These are phyloP conservation scores for Rhodotorula kratochvilovae DNA, from an alignment of 768 basidiomycete genomes.

Conservation along the genomic window DNA sequence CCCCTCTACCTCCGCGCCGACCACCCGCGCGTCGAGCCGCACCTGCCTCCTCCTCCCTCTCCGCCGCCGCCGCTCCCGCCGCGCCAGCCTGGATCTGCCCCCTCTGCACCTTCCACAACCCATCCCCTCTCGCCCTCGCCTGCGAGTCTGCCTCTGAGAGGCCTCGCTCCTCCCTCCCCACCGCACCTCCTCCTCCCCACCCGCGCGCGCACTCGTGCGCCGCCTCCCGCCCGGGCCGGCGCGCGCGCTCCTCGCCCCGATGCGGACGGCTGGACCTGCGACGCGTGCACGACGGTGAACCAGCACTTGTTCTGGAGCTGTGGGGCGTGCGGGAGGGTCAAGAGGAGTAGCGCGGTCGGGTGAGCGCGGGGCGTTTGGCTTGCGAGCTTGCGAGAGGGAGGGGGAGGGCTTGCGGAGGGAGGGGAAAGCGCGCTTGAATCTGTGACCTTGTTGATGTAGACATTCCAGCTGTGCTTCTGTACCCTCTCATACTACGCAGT, in stretches of 20 bases:
- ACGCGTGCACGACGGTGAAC: slow-evolving; percentile 19
- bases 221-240: too few relatives aligned
- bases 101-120: slow-evolving; percentile 39
- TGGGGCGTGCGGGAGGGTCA: slow-evolving; percentile 26
- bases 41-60: background rate
- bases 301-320: slow-evolving; percentile 30
- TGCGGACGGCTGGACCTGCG: slow-evolving; percentile 32
- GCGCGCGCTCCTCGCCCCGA: too few relatives aligned
- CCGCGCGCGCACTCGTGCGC: too few relatives aligned
- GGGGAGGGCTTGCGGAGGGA: too few relatives aligned
- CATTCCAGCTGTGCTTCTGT: too few relatives aligned
- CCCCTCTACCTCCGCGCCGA: too few relatives aligned
- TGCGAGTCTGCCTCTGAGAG: slow-evolving; percentile 37
- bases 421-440: too few relatives aligned
- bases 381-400: too few relatives aligned
- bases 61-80: background rate
- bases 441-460: too few relatives aligned
- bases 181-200: background rate
- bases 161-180: background rate
- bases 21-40: background rate
- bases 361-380: too few relatives aligned
- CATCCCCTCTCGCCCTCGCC: slow-evolving; percentile 14
- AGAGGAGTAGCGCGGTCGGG: slow-evolving; percentile 21
- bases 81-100: slow-evolving; percentile 35
- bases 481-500: too few relatives aligned